Evolutionary conservation across 2,329 filamentous ascomycete genomes (phyloP).

Genomic region (Penicillium italicum): DNA sequence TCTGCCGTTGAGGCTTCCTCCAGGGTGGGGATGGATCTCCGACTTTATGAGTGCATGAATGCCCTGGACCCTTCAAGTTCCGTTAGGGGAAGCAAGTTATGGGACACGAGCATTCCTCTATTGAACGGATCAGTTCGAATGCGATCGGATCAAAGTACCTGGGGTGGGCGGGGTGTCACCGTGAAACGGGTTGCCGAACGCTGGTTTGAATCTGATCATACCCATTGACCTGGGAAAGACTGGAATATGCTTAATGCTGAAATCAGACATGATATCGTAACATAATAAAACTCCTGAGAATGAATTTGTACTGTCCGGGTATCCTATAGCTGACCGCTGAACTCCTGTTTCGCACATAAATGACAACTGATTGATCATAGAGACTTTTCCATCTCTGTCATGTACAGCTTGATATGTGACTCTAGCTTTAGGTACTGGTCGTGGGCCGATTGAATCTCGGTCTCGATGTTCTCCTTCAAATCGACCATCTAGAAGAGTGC

Average conservation of each 20-base stretch:
- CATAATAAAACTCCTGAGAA: constrained; percentile 26
- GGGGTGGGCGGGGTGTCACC: constrained; percentile 58
- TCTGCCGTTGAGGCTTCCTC: constrained; percentile 38
- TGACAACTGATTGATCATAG: constrained; percentile 44
- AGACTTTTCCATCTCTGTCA: constrained; percentile 97
- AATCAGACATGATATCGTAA: constrained; percentile 9
- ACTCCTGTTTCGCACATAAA: constrained; percentile 37
- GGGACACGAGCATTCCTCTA: constrained; percentile 56
- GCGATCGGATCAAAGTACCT: constrained; percentile 49
- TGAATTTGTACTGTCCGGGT: constrained; percentile 35
- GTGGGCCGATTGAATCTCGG: constrained; percentile 82
- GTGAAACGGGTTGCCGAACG: constrained; percentile 57
- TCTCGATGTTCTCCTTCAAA: constrained; percentile 95
- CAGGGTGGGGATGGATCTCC: constrained; percentile 29
- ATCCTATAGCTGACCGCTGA: constrained; percentile 38
- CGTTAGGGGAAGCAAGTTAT: constrained; percentile 37
- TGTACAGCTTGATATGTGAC: constrained; percentile 93
- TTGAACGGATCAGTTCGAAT: constrained; percentile 55
- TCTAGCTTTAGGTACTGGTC: constrained; percentile 98
- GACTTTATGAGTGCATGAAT: constrained; percentile 43
- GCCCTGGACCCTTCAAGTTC: constrained; percentile 27
- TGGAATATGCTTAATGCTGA: constrained; percentile 11
- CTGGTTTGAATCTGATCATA: constrained; percentile 61
- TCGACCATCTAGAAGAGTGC: constrained; percentile 73
- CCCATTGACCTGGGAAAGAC: constrained; percentile 9